Evolutionary conservation across 225 moss, liverwort and hornwort species (phyloP), one percentile per base, ranked within the genome.

Genomic region (Marchantia paleacea): DNA sequence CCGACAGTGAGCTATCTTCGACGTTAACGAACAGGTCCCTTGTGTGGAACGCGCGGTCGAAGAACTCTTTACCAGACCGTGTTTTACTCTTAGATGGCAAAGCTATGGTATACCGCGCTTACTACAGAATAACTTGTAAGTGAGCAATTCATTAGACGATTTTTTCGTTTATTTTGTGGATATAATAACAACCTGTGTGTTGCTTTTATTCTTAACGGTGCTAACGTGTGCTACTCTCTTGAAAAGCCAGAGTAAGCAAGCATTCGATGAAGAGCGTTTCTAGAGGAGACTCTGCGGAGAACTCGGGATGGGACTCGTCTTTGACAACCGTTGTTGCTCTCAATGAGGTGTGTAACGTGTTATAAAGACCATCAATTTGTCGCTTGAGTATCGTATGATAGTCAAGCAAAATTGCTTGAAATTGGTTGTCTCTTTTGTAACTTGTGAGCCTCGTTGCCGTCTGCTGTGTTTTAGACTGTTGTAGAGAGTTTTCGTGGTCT

Each of bases 231-330:
- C 74, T 80, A 50, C 15, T 75, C 75, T 62, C 53, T 55, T 26
- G 71, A 71, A 73, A 81, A 85, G 85, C 85, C 81, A 88, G 78
- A 78, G 85, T 88, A 81, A 77, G 69, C 80, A 81, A 88, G 69
- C 81, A 82, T 61, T 55, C 83, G 28, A 54, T 88, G 76, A 88
- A 79, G 70, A 87, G 78, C 60, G 81, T 85, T 78, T 62, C 80
- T 8, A 28, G 49, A 52, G 72, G 75, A 52, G 88, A 88, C 57
- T 83, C 75, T 30, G 77, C 88, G 10, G 83, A 85, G 72, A 88
- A 88, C 76, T 88, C 88, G 64, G 85, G 81, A 55, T 88, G 88
- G 88, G 88, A 88, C 81, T 85, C 88, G 15, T 81, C 81, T 47
- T 76, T 85, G 81, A 88, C 85, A 62, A 81, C 83, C n/a, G 78